phyloP scores from a whole-genome alignment of 2,329 filamentous ascomycete species.

The Arthrocladium fulminans region DNA sequence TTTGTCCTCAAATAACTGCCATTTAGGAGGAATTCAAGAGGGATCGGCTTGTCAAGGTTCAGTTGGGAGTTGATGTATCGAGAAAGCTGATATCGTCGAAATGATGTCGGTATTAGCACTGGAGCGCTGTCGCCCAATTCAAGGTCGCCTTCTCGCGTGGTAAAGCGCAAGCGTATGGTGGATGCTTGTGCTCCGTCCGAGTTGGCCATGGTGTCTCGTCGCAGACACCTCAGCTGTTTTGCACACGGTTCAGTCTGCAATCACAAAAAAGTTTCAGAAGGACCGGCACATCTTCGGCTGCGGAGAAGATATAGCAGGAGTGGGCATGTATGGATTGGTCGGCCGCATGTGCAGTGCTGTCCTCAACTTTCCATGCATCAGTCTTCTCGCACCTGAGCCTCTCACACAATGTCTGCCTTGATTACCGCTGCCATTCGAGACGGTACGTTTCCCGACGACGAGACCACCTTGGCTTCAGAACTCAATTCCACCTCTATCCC shows the following conservation, averaged over 20 bases:
- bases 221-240: background rate
- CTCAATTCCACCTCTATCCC: constrained; percentile 42
- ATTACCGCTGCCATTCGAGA: constrained; percentile 24
- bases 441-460: constrained; percentile 48
- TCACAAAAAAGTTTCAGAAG: background rate
- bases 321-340: too few species aligned
- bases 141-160: constrained; percentile 44
- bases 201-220: background rate
- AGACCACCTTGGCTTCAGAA: constrained; percentile 46
- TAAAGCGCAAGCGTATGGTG: constrained; percentile 49
- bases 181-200: constrained; percentile 13
- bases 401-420: background rate
- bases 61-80: constrained; percentile 56
- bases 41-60: constrained; percentile 43
- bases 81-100: constrained; percentile 52
- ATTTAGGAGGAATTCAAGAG: constrained; percentile 87
- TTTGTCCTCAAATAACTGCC: constrained; percentile 83
- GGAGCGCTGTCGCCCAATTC: constrained; percentile 46
- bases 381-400: background rate
- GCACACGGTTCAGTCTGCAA: background rate
- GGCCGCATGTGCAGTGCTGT: too few species aligned
- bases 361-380: too few species aligned
- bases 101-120: constrained; percentile 48
- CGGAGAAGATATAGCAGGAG: too few species aligned
- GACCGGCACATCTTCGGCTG: background rate